These are phyloP conservation scores for Suillus occidentalis DNA, from an alignment of 768 basidiomycete species.

Conservation along the genomic window DNA sequence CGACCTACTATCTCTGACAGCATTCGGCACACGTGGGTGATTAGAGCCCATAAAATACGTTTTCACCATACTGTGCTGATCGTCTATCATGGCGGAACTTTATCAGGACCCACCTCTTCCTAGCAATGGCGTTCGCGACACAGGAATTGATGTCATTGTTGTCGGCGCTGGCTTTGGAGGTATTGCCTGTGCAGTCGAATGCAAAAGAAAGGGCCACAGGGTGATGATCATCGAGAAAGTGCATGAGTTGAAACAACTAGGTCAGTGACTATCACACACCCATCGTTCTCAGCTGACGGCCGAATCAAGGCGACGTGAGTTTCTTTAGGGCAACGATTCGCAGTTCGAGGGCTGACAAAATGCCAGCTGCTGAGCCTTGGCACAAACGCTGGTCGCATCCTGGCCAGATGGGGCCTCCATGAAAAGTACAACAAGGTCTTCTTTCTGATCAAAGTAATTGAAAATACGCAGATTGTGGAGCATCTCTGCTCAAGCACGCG, in stretches of 20 bases:
- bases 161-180: conserved; percentile 29
- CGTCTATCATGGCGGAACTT: background rate
- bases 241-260: conserved; percentile 14
- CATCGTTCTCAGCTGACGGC: conserved; percentile 8
- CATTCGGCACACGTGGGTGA: background rate
- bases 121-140: background rate
- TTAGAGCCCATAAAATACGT: background rate
- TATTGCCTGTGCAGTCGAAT: conserved; percentile 30
- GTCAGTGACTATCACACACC: conserved; percentile 11
- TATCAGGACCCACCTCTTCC: background rate
- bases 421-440: conserved; percentile 15
- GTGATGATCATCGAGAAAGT: conserved; percentile 24
- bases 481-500: conserved; percentile 17
- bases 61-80: background rate
- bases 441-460: conserved; percentile 16
- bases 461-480: conserved; percentile 17
- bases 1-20: background rate
- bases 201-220: conserved; percentile 21
- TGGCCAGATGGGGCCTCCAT: conserved; percentile 24
- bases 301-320: conserved; percentile 18
- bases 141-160: conserved; percentile 20
- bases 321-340: background rate
- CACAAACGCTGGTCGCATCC: conserved; percentile 24
- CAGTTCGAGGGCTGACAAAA: conserved; percentile 2
- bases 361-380: conserved; percentile 19